These are phyloP conservation scores for Sclerotinia minor DNA, from an alignment of 2,329 filamentous ascomycete species.

Conservation along the genomic window DNA sequence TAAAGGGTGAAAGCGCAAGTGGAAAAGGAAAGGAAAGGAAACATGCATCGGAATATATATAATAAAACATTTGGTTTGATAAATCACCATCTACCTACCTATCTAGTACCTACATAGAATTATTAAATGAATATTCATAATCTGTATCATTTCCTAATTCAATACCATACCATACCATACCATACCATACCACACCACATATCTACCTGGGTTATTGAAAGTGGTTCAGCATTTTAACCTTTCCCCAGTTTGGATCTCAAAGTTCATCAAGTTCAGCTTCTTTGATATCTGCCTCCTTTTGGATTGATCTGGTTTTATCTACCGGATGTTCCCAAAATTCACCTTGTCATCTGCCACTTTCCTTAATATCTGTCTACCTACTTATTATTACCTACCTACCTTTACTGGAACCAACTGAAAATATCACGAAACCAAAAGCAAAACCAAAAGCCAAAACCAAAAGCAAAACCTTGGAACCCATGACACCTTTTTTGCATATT, in stretches of 20 bases:
- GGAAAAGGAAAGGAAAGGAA: no score
- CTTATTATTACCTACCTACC: no score
- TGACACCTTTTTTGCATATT: constrained; percentile 14
- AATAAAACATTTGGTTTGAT: neutral
- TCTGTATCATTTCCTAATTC: neutral
- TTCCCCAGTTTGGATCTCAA: neutral
- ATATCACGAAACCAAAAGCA: neutral
- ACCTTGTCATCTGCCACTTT: neutral
- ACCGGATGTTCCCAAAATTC: no score
- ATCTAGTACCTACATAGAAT: neutral
- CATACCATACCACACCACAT: neutral
- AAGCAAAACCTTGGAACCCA: constrained; percentile 8
- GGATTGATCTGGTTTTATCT: no score
- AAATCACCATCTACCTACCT: neutral
- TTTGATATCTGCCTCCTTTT: no score
- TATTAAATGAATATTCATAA: constrained; percentile 9
- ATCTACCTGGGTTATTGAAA: no score
- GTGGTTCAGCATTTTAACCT: neutral
- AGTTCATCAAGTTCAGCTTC: neutral
- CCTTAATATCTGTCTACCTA: neutral
- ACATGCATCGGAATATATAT: neutral
- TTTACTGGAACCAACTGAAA: neutral
- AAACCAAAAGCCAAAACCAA: neutral
- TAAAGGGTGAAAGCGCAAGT: constrained; percentile 2
- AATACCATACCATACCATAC: neutral